phyloP scores from a whole-genome alignment of 1,139 yeast genomes.

The Yamadazyma pseudoaaseri region DNA sequence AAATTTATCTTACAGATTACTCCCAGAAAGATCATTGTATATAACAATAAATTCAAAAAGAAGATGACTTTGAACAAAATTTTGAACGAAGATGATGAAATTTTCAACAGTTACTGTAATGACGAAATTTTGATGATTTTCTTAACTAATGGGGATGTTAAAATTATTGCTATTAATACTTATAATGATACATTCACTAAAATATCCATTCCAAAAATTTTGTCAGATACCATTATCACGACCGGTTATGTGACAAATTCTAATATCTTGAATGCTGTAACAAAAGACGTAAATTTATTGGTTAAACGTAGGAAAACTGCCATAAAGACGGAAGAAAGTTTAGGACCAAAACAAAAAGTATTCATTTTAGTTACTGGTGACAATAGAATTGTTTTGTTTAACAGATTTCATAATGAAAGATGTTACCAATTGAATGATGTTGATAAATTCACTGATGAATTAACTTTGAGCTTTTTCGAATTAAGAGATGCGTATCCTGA shows the following conservation, averaged over 20 bases:
- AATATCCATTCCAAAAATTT: conserved; percentile 48
- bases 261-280: conserved; percentile 39
- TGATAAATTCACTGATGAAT: conserved; percentile 53
- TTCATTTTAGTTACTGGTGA: conserved; percentile 76
- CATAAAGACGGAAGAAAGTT: conserved; percentile 12
- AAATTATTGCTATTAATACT: conserved; percentile 44
- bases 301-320: conserved; percentile 30
- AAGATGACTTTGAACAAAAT: conserved; percentile 35
- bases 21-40: conserved; percentile 61
- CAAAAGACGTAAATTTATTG: conserved; percentile 36
- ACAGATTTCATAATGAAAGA: conserved; percentile 60
- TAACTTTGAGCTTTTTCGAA: conserved; percentile 57
- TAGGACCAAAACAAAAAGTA: conserved; percentile 44
- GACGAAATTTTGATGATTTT: conserved; percentile 54
- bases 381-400: conserved; percentile 66
- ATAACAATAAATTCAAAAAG: conserved; percentile 59
- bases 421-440: conserved; percentile 65
- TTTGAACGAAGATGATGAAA: conserved; percentile 39
- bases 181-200: conserved; percentile 36
- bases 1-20: conserved; percentile 74
- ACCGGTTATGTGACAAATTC: conserved; percentile 63
- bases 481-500: conserved; percentile 64
- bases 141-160: conserved; percentile 56
- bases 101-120: conserved; percentile 51
- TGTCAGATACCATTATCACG: conserved; percentile 63